phyloP scores from a whole-genome alignment of 176 grass and related monocot species.

The Phragmites australis region DNA sequence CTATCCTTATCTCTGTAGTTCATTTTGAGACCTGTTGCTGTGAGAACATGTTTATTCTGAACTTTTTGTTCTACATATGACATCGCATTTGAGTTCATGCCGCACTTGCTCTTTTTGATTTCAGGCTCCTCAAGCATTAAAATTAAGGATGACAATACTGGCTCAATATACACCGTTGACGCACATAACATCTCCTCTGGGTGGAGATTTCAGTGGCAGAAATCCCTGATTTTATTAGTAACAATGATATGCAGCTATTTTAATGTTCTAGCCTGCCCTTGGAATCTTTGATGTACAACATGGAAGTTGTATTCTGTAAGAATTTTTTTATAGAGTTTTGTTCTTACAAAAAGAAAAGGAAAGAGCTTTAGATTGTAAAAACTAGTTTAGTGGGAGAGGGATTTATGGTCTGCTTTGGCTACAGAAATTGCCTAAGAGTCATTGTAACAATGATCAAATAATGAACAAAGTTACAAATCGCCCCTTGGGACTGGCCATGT shows the following conservation, averaged over 20 bases:
- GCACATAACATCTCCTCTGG: conserved; percentile 61
- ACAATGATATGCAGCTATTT: conserved; percentile 35
- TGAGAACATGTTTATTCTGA: not conserved
- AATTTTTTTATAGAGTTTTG: conserved; percentile 15
- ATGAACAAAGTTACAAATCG: too few species aligned
- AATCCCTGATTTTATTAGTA: conserved; percentile 40
- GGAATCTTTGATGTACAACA: not conserved
- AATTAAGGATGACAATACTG: conserved; percentile 69
- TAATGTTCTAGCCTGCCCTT: conserved; percentile 22
- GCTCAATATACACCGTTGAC: conserved; percentile 51
- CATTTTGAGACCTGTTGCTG: not conserved
- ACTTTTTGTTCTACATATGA: not conserved
- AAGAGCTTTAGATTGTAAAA: conserved; percentile 3
- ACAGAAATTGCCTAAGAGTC: too few species aligned
- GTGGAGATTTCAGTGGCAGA: conserved; percentile 55
- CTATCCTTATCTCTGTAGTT: conserved; percentile 2
- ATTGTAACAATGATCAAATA: too few species aligned
- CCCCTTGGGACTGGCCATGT: too few species aligned
- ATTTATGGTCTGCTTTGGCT: too few species aligned
- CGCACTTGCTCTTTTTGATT: conserved; percentile 2
- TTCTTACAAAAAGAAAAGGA: conserved; percentile 18
- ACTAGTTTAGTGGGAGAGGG: not conserved
- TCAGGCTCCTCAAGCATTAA: conserved; percentile 95
- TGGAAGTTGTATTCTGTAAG: conserved; percentile 1
- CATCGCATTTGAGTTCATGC: conserved; percentile 17